Conservation (phyloP, 176 grass and related monocot genomes). For the Saccharum spontaneum region DNA sequence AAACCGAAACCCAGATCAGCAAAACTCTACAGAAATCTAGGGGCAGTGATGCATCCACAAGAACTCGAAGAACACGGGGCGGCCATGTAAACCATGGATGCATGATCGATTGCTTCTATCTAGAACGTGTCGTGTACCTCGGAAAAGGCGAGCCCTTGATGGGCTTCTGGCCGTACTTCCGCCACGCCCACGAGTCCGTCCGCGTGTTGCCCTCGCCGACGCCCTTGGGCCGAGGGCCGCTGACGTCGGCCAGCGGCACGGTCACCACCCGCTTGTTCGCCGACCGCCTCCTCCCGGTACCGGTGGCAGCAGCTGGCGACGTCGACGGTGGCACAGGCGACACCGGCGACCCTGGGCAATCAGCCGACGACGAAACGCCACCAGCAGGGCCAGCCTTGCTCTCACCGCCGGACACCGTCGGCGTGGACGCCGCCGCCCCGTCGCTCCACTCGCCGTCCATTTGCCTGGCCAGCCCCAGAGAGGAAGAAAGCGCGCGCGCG, state of each 20-base stretch:
- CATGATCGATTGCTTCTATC: not conserved
- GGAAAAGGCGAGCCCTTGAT: constrained; percentile 96
- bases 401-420: constrained; percentile 37
- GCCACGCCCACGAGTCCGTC: constrained; percentile 83
- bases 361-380: not conserved
- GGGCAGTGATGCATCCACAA: too few relatives aligned
- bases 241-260: constrained; percentile 58
- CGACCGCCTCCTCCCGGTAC: constrained; percentile 49
- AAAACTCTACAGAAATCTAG: not conserved
- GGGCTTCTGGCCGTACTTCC: constrained; percentile 97
- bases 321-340: not conserved
- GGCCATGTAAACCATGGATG: not conserved
- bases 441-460: constrained; percentile 71
- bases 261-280: constrained; percentile 79
- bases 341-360: constrained; percentile 32
- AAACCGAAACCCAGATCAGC: not conserved
- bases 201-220: constrained; percentile 68
- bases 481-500: too few relatives aligned
- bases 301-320: not conserved
- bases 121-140: constrained; percentile 38
- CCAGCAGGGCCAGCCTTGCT: constrained; percentile 9
- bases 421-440: constrained; percentile 31
- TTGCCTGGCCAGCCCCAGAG: not conserved
- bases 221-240: constrained; percentile 49
- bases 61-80: not conserved